Base-by-base conservation (phyloP, 78 protist species). In the Chrysochromulina tobinii region DNA sequence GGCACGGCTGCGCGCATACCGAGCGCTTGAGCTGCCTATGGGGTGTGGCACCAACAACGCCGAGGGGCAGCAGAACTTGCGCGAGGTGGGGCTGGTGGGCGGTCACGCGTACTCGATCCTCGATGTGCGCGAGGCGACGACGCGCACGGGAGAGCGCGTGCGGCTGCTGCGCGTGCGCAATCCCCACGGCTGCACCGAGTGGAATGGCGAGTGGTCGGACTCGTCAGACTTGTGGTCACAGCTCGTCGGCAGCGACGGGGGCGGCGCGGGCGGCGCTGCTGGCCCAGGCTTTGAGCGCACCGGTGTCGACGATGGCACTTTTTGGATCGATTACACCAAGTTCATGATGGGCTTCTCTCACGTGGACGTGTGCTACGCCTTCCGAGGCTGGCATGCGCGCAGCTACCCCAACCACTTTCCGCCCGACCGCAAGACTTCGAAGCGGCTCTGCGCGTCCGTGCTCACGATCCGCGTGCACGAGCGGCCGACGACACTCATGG, bases 191-290 rank as follows among this genome's bases (percentile, higher is more conserved):
- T 11, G 21, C 18, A 68, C 68, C 2, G 91, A 88, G 91, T 88
- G 91, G 91, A 88, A 69, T 1, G 91, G 91, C 84, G 91, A 68
- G 20, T 88, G 91, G 91, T 55, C 69, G 14, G 91, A 88, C 83
- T 1, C 64, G 68, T 69, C 85, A 2, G 69, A 0, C 3, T 5
- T 23, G 66, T 66, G 91, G 91, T 20, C 81, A 9, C 57, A 69
- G 69, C 11, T 59, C 51, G 11, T 88, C 61, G 58, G 8, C 55
- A 67, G 1, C 14, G 61, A 48, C 15, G 85, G 5, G 64, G 15
- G 50, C 17, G 61, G 23, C 64, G 83, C 57, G 23, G 7, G 23
- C 23, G 23, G 23, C 5, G 51, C 14, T 1, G 77, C 12, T 50
- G 50, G 50, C 51, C 38, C 38, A 38, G 90, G 81, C 61, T 55